Conservation (phyloP, 2,329 filamentous ascomycete species). For the Phyllosticta paracitricarpa region DNA sequence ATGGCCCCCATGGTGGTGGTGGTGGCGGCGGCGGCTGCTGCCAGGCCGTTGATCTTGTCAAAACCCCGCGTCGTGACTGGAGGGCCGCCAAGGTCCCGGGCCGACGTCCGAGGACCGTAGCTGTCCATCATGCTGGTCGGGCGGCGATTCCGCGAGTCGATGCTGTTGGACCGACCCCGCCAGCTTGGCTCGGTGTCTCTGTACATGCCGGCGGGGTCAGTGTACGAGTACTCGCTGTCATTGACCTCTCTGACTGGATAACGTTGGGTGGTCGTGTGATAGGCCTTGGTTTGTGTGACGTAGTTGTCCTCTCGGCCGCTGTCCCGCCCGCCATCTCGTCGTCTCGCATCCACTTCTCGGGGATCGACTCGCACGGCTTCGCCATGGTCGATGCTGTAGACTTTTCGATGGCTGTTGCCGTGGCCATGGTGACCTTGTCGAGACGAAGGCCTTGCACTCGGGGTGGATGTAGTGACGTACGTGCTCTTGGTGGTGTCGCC, state of each 20-base stretch:
- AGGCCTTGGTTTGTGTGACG: conserved; percentile 11
- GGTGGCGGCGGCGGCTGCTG: conserved; percentile 2
- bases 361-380: conserved; percentile 17
- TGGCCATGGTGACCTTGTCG: conserved; percentile 7
- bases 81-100: conserved; percentile 36
- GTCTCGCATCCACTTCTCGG: conserved; percentile 2
- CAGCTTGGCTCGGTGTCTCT: conserved; percentile 40
- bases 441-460: conserved; percentile 14
- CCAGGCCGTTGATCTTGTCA: conserved; percentile 53
- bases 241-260: conserved; percentile 20
- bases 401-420: conserved; percentile 33
- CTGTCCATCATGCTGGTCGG: conserved; percentile 36
- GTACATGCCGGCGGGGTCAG: conserved; percentile 41
- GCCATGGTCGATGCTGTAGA: conserved; percentile 40
- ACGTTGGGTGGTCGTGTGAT: conserved; percentile 19
- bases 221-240: conserved; percentile 40
- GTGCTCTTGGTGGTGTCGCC: conserved; percentile 27
- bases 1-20: conserved; percentile 4
- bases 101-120: conserved; percentile 24
- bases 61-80: conserved; percentile 62
- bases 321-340: neutral
- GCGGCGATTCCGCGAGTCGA: conserved; percentile 34
- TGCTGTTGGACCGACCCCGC: conserved; percentile 35
- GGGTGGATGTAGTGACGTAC: conserved; percentile 22
- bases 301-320: conserved; percentile 2